These are phyloP conservation scores for Cladosporium sp. DNA, from an alignment of 2,329 filamentous ascomycete genomes.

Conservation along the genomic window DNA sequence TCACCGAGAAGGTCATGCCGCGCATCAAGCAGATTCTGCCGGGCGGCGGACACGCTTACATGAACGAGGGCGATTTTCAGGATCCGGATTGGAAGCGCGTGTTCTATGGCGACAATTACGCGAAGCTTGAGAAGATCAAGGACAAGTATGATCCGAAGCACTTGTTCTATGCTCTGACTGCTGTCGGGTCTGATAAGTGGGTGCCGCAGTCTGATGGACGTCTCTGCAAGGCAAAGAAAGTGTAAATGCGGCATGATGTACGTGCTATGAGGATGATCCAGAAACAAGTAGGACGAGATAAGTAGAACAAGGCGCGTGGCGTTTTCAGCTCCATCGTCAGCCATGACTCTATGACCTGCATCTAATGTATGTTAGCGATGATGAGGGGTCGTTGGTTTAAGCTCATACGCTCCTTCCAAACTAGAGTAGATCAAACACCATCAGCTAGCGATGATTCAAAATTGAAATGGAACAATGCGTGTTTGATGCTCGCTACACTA, in stretches of 20 bases:
- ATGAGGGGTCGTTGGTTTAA: not conserved
- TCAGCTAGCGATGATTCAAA: not conserved
- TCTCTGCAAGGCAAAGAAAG: not conserved
- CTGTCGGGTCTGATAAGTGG: slow-evolving; percentile 45
- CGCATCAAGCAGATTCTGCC: slow-evolving; percentile 44
- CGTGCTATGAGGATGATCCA: not conserved
- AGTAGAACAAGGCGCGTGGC: not conserved
- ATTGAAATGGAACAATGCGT: not conserved
- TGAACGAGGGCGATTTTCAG: slow-evolving; percentile 38
- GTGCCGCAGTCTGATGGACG: slow-evolving; percentile 11
- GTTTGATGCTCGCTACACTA: not conserved
- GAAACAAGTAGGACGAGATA: not conserved
- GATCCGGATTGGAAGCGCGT: slow-evolving; percentile 45
- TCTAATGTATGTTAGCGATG: not conserved
- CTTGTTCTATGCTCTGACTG: slow-evolving; percentile 46
- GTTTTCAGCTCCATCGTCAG: not conserved
- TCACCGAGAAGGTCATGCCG: slow-evolving; percentile 45
- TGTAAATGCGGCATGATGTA: not conserved
- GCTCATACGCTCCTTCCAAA: not conserved
- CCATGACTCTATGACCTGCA: not conserved
- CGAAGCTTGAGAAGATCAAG: slow-evolving; percentile 42
- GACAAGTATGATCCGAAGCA: slow-evolving; percentile 45
- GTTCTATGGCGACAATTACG: slow-evolving; percentile 49
- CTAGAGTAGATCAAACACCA: not conserved
- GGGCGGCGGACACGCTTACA: slow-evolving; percentile 41